Conservation (phyloP, 129 eudicot genomes). For the Mikania micrantha region DNA sequence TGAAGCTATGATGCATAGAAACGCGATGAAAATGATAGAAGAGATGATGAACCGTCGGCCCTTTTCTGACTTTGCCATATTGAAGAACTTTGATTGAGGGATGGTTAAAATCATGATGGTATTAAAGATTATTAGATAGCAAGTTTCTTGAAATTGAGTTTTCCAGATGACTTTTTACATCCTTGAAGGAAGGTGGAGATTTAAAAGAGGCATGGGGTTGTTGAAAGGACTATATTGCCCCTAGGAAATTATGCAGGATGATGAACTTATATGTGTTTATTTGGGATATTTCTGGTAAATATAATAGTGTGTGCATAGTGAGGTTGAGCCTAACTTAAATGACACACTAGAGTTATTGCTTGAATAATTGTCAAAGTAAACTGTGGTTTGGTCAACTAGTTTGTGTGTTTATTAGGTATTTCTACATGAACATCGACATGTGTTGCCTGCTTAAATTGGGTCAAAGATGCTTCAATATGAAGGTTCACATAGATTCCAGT, state of each 20-base stretch:
- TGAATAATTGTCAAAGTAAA: slow-evolving; percentile 20
- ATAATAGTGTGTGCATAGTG: slow-evolving; percentile 20
- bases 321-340: slow-evolving; percentile 43
- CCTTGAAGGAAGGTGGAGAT: slow-evolving; percentile 43
- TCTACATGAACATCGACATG: slow-evolving; percentile 40
- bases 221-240: slow-evolving; percentile 21
- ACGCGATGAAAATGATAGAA: slow-evolving; percentile 56
- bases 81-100: slow-evolving; percentile 14
- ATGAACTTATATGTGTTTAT: background rate
- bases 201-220: background rate
- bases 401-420: slow-evolving; percentile 39
- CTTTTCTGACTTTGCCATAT: slow-evolving; percentile 34
- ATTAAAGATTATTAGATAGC: slow-evolving; percentile 25
- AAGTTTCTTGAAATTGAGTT: slow-evolving; percentile 34
- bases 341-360: slow-evolving; percentile 20
- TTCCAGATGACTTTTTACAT: slow-evolving; percentile 35
- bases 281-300: slow-evolving; percentile 20
- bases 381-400: slow-evolving; percentile 35
- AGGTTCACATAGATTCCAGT: background rate
- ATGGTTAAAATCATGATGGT: slow-evolving; percentile 21
- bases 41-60: slow-evolving; percentile 54
- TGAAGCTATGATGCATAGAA: slow-evolving; percentile 71
- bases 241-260: background rate
- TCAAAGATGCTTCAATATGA: slow-evolving; percentile 20
- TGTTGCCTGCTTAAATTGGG: slow-evolving; percentile 19